Evolutionary conservation across 1,284 basidiomycete species (phyloP).

Genomic region (Anthracocystis panici-leucophaei): DNA sequence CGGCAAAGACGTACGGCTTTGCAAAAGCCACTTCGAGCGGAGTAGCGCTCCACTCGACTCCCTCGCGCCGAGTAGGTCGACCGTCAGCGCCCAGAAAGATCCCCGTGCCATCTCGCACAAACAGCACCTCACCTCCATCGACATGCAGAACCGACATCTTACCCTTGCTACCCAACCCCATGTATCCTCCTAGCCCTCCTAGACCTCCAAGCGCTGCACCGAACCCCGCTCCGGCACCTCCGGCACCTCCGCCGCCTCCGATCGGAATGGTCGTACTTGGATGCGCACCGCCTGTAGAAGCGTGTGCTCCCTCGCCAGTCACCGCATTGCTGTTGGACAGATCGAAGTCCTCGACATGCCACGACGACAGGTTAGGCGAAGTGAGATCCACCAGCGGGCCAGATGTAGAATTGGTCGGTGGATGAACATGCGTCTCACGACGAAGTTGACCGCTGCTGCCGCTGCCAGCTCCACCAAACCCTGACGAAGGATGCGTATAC

Average conservation of each 20-base stretch:
- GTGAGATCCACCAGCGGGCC: conserved; percentile 50
- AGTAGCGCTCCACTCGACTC: conserved; percentile 81
- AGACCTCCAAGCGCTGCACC: conserved; percentile 70
- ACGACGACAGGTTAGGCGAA: conserved; percentile 29
- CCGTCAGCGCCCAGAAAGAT: conserved; percentile 80
- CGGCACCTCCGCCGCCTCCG: conserved; percentile 11
- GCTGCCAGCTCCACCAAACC: conserved; percentile 17
- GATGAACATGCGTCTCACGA: conserved; percentile 40
- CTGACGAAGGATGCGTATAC: conserved; percentile 41
- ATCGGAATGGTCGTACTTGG: conserved; percentile 31
- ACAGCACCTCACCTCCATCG: conserved; percentile 71
- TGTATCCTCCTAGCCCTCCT: conserved; percentile 85
- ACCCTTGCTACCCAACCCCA: conserved; percentile 80
- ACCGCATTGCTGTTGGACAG: conserved; percentile 24
- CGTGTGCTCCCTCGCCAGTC: conserved; percentile 8
- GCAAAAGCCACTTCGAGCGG: conserved; percentile 86
- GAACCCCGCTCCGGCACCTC: conserved; percentile 29
- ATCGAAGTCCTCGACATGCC: conserved; percentile 53
- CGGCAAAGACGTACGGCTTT: conserved; percentile 83
- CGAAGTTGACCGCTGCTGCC: conserved; percentile 23
- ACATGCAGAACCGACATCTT: conserved; percentile 77
- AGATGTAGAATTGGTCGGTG: conserved; percentile 42
- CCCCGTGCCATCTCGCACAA: conserved; percentile 66
- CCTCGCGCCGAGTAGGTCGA: conserved; percentile 75
- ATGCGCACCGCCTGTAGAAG: conserved; percentile 15